Evolutionary conservation across 306 rosid genomes (phyloP).

Genomic region (Quercus cerris): DNA sequence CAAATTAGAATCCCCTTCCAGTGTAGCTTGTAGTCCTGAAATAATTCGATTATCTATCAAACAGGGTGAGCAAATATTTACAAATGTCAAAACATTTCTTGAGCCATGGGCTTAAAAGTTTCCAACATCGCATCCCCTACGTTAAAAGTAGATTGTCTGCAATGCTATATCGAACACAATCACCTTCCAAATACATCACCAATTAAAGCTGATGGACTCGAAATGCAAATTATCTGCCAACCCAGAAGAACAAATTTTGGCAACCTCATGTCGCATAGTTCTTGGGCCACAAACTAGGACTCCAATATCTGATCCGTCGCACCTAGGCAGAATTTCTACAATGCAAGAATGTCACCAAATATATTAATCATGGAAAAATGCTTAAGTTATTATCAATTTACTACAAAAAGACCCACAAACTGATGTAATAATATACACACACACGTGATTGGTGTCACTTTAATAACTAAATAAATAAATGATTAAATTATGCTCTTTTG

Average conservation of each 20-base stretch:
- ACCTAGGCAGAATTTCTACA: conserved; percentile 40
- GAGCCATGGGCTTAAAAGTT: background rate
- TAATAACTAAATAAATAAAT: no score
- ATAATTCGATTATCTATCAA: no score
- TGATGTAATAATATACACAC: no score
- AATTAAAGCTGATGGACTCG: conserved; percentile 48
- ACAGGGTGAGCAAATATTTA: background rate
- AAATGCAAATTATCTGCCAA: conserved; percentile 41
- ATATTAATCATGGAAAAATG: no score
- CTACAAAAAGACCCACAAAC: no score
- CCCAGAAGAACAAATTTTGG: conserved; percentile 44
- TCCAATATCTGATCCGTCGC: conserved; percentile 43
- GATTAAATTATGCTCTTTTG: no score
- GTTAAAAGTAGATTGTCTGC: background rate
- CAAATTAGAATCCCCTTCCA: no score
- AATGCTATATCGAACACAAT: background rate
- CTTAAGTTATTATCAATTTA: no score
- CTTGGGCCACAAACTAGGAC: conserved; percentile 50
- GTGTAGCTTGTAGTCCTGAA: no score
- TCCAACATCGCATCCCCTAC: background rate
- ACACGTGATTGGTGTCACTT: no score
- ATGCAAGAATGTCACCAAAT: background rate
- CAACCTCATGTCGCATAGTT: conserved; percentile 47
- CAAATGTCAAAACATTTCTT: background rate
- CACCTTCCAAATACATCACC: conserved; percentile 20